Evolutionary conservation across 192 early-diverging fungal species (phyloP).

Genomic region (Irineochytrium annulatum): DNA sequence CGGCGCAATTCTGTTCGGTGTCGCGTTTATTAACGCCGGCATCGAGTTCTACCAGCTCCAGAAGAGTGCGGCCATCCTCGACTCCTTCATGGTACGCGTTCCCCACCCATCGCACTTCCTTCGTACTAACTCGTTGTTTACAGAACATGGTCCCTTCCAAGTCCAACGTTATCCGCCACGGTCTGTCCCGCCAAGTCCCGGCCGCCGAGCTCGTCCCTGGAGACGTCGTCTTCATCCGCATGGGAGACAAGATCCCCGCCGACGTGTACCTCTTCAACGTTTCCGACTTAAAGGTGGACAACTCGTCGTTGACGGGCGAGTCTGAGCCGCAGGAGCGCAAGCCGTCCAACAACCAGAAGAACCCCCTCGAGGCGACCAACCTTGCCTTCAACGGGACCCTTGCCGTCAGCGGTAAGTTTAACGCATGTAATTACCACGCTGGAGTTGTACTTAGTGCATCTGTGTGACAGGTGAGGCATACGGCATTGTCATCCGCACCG

Average conservation of each 20-base stretch:
- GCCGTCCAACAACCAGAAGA: slow-evolving; percentile 57
- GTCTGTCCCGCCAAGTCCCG: slow-evolving; percentile 53
- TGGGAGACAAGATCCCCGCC: slow-evolving; percentile 45
- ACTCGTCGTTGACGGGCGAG: slow-evolving; percentile 42
- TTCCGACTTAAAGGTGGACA: slow-evolving; percentile 42
- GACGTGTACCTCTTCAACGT: slow-evolving; percentile 34
- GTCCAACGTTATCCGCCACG: slow-evolving; percentile 69
- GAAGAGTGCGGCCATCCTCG: slow-evolving; percentile 84
- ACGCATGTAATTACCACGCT: background rate
- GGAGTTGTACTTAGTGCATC: background rate
- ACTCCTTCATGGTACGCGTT: slow-evolving; percentile 70
- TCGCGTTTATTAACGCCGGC: slow-evolving; percentile 84
- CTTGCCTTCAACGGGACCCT: slow-evolving; percentile 87
- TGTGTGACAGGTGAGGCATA: slow-evolving; percentile 50
- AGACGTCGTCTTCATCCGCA: slow-evolving; percentile 34
- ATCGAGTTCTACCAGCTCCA: slow-evolving; percentile 92
- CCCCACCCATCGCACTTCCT: background rate
- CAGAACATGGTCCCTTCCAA: slow-evolving; percentile 75
- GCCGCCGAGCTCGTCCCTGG: slow-evolving; percentile 41
- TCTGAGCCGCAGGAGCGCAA: slow-evolving; percentile 63
- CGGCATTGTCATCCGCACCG: slow-evolving; percentile 50
- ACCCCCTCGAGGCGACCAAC: slow-evolving; percentile 90
- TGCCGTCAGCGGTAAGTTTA: slow-evolving; percentile 39
- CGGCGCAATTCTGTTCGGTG: slow-evolving; percentile 81
- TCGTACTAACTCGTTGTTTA: slow-evolving; percentile 17